Conservation (phyloP, 1,284 basidiomycete genomes). For the Ceratobasidium sp. region DNA sequence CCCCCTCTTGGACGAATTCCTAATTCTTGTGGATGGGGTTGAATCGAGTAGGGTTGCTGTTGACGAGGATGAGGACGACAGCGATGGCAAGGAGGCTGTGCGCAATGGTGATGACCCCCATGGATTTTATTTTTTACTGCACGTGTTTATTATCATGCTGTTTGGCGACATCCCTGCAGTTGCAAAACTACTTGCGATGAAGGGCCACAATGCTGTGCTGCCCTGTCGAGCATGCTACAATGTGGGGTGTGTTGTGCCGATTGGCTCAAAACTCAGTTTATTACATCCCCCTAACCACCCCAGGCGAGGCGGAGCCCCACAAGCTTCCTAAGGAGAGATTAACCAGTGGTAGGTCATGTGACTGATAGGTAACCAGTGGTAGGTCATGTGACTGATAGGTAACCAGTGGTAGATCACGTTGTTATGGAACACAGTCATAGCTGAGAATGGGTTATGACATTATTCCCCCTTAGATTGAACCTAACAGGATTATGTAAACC, state of each 20-base stretch:
- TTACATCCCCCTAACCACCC: constrained; percentile 54
- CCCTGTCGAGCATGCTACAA: constrained; percentile 55
- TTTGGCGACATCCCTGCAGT: constrained; percentile 55
- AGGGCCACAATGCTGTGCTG: constrained; percentile 53
- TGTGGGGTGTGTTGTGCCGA: constrained; percentile 51
- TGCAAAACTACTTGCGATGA: constrained; percentile 52
- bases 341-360: too few relatives aligned
- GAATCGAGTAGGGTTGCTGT: constrained; percentile 45
- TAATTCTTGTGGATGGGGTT: constrained; percentile 42
- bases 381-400: too few relatives aligned
- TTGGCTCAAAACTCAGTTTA: constrained; percentile 48
- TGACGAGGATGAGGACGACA: neutral
- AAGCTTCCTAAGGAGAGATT: too few relatives aligned
- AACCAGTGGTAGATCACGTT: too few relatives aligned
- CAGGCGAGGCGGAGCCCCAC: constrained; percentile 36
- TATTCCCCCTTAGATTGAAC: too few relatives aligned
- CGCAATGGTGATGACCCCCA: constrained; percentile 4
- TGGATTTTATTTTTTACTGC: constrained; percentile 46
- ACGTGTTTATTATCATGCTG: constrained; percentile 42
- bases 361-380: too few relatives aligned
- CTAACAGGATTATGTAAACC: too few relatives aligned
- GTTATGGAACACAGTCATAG: too few relatives aligned
- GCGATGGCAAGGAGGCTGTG: constrained; percentile 28
- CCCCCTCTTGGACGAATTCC: constrained; percentile 45
- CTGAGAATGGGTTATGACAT: too few relatives aligned